Evolutionary conservation across 257 asterid genomes (phyloP).

Genomic region (Ballota nigra): DNA sequence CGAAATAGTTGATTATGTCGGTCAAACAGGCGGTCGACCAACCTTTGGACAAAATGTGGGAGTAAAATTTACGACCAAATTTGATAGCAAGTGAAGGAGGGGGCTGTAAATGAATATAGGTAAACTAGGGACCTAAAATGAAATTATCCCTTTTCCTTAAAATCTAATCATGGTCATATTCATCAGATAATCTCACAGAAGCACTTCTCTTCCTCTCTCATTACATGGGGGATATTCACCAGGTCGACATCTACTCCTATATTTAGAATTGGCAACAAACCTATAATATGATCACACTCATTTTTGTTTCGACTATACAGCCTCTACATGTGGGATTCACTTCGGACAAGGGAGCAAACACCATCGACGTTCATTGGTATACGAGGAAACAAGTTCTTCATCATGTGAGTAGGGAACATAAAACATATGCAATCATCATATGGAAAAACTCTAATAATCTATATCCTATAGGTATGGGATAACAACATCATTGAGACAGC

Average conservation of each 20-base stretch:
- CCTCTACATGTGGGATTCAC: constrained; percentile 87
- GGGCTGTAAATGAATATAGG: no score
- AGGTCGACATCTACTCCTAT: constrained; percentile 36
- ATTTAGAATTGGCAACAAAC: neutral
- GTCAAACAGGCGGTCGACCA: no score
- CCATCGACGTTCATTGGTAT: constrained; percentile 82
- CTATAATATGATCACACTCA: neutral
- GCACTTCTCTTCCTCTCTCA: constrained; percentile 89
- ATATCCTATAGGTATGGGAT: constrained; percentile 74
- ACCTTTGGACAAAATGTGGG: no score
- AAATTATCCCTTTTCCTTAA: neutral
- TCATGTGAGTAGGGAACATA: constrained; percentile 48
- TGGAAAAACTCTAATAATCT: neutral
- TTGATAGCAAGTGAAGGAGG: no score
- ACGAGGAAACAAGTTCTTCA: constrained; percentile 70
- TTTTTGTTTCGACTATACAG: constrained; percentile 33
- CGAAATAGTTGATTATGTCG: no score
- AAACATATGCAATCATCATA: neutral
- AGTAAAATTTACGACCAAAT: no score
- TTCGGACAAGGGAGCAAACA: constrained; percentile 66
- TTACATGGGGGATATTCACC: constrained; percentile 90
- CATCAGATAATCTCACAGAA: constrained; percentile 82
- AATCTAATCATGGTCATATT: neutral
- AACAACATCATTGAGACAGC: constrained; percentile 70
- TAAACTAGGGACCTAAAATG: no score